Percentiles rank a stretch among this genome's conserved stretches.
These are phyloP conservation scores for Talaromyces liani DNA, from an alignment of 495 filamentous ascomycete species.

Conservation along the genomic window DNA sequence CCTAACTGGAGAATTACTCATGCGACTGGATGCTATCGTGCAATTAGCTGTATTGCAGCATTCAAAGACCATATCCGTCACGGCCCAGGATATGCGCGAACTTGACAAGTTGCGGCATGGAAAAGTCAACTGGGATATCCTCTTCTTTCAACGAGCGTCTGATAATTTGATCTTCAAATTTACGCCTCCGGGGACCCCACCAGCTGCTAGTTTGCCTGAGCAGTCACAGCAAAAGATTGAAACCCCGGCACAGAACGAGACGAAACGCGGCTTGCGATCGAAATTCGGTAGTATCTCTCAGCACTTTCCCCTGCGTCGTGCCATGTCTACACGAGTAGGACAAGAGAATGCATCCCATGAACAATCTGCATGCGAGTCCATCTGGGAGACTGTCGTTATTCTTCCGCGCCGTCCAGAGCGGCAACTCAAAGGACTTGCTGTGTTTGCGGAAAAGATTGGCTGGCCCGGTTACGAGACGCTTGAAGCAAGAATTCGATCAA, in stretches of 20 bases:
- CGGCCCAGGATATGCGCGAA: slow-evolving; percentile 49
- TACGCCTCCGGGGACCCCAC: slow-evolving; percentile 9
- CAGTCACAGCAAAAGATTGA: slow-evolving; percentile 6
- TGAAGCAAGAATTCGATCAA: slow-evolving; percentile 11
- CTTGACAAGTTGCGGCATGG: slow-evolving; percentile 58
- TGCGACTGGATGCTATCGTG: slow-evolving; percentile 66
- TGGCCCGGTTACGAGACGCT: slow-evolving; percentile 41
- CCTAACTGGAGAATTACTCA: slow-evolving; percentile 66
- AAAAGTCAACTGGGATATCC: slow-evolving; percentile 73
- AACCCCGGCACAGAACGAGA: neutral
- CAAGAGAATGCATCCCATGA: slow-evolving; percentile 6
- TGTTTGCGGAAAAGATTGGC: slow-evolving; percentile 42
- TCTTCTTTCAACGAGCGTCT: slow-evolving; percentile 67
- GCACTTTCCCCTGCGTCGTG: neutral
- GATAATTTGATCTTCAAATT: slow-evolving; percentile 54
- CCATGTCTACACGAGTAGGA: neutral
- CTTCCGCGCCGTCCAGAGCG: slow-evolving; percentile 29
- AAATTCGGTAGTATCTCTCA: slow-evolving; percentile 22
- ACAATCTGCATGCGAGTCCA: slow-evolving; percentile 16
- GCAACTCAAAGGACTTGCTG: slow-evolving; percentile 42
- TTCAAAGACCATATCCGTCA: slow-evolving; percentile 38
- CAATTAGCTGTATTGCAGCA: slow-evolving; percentile 42
- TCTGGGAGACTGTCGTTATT: slow-evolving; percentile 29
- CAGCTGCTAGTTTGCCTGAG: slow-evolving; percentile 19
- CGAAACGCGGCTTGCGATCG: slow-evolving; percentile 14